These are phyloP conservation scores for Fusarium sp. DNA, from an alignment of 2,329 filamentous ascomycete species.

Conservation along the genomic window DNA sequence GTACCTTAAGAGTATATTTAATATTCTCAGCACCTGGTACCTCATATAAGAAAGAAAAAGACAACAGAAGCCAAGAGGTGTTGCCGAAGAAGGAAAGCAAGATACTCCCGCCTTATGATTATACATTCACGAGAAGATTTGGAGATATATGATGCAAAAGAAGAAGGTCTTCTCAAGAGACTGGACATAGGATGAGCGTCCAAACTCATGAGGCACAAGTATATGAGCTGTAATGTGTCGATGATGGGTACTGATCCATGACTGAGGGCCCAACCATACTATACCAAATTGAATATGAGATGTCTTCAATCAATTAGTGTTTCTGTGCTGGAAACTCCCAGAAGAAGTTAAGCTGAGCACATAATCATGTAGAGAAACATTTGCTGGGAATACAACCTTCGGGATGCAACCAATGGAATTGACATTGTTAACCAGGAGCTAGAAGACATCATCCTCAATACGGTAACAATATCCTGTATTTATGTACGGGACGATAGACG, in stretches of 20 bases:
- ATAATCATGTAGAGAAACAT: background rate
- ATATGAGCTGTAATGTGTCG: background rate
- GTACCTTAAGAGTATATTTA: background rate
- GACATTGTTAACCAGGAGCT: background rate
- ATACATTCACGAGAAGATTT: too few relatives aligned
- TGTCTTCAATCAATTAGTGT: background rate
- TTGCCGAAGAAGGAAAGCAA: background rate
- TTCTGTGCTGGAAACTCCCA: background rate
- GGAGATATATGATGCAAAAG: background rate
- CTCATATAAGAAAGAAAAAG: too few relatives aligned
- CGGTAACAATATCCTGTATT: background rate
- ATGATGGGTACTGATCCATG: background rate
- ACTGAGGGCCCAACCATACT: background rate
- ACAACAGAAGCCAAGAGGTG: background rate
- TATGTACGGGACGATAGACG: background rate
- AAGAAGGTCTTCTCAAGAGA: background rate
- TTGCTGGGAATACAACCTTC: background rate
- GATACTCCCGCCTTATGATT: too few relatives aligned
- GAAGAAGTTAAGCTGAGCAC: background rate
- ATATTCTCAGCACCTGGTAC: background rate
- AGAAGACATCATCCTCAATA: background rate
- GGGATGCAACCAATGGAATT: background rate
- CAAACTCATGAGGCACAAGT: background rate
- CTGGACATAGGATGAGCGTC: background rate
- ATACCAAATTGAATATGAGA: background rate